phyloP scores from a whole-genome alignment of 108 stramenopile species.

The Stephanodiscus triporus region DNA sequence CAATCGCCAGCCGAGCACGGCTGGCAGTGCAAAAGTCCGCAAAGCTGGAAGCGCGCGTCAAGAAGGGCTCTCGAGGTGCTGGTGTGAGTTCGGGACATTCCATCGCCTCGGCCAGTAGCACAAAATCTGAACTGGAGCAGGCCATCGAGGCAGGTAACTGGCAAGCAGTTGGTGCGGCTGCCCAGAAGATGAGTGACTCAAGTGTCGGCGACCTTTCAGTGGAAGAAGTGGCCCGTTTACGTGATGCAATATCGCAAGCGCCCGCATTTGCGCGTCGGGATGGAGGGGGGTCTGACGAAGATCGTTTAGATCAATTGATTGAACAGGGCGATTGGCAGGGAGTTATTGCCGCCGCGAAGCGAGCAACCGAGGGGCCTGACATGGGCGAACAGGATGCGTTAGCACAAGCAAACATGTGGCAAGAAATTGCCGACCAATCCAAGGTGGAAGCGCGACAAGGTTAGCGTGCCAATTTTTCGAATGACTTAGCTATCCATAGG shows the following conservation, averaged over 20 bases:
- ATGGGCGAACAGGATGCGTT: constrained; percentile 84
- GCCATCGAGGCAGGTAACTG: constrained; percentile 89
- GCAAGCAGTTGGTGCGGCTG: constrained; percentile 86
- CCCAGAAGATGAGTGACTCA: constrained; percentile 58
- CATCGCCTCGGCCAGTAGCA: constrained; percentile 31
- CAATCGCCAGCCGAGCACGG: constrained; percentile 76
- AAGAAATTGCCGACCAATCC: constrained; percentile 80
- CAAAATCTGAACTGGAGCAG: constrained; percentile 51
- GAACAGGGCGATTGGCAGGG: constrained; percentile 86
- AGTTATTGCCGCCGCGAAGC: constrained; percentile 74
- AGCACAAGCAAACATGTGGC: constrained; percentile 84
- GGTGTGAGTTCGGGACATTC: constrained; percentile 25
- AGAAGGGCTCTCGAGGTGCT: constrained; percentile 17
- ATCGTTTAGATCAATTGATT: constrained; percentile 76
- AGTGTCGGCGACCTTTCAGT: constrained; percentile 40
- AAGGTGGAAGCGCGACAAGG: constrained; percentile 64
- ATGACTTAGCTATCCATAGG: not conserved
- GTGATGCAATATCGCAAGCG: constrained; percentile 38
- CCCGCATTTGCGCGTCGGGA: constrained; percentile 16
- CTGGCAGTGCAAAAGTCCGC: constrained; percentile 75
- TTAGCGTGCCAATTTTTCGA: not conserved
- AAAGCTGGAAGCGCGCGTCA: constrained; percentile 69
- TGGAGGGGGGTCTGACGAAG: constrained; percentile 32
- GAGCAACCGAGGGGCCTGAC: constrained; percentile 37
- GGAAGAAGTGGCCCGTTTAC: constrained; percentile 42